A percentile compares a stretch with the other conserved stretches of the same genome.
Conservation (phyloP, 2,329 filamentous ascomycete genomes). For the Aureobasidium melanogenum region DNA sequence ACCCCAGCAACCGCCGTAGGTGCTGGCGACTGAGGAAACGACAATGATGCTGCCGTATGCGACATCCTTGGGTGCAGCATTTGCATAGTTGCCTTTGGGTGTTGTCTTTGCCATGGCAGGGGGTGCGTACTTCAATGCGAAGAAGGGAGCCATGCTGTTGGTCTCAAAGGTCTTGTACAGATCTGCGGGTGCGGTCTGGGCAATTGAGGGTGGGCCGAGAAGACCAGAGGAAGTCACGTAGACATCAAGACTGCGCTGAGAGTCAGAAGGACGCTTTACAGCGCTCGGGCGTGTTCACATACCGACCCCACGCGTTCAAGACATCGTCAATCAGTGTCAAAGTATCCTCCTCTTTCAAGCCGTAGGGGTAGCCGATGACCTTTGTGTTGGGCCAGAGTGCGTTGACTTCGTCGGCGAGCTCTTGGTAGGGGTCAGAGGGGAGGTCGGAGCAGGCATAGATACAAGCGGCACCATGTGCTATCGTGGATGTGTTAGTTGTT, state of each 20-base stretch:
- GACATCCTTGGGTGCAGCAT: conserved; percentile 51
- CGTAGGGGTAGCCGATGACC: conserved; percentile 53
- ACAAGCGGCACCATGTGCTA: conserved; percentile 56
- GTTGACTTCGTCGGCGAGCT: conserved; percentile 35
- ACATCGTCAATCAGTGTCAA: conserved; percentile 54
- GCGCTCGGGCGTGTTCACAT: neutral
- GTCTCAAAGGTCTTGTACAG: conserved; percentile 51
- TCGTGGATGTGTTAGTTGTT: neutral
- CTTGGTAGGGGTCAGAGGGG: conserved; percentile 33
- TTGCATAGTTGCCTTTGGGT: conserved; percentile 47
- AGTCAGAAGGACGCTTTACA: neutral
- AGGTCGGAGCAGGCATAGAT: conserved; percentile 50
- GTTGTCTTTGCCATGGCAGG: conserved; percentile 55
- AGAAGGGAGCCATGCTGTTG: conserved; percentile 54
- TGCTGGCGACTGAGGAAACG: conserved; percentile 49
- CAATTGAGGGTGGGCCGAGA: conserved; percentile 49
- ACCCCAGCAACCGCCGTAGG: conserved; percentile 51
- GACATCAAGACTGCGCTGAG: conserved; percentile 42
- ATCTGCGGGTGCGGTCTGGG: conserved; percentile 47
- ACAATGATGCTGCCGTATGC: conserved; percentile 56
- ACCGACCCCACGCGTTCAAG: conserved; percentile 48
- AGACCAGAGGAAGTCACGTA: conserved; percentile 52
- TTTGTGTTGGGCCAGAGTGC: conserved; percentile 46
- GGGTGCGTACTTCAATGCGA: conserved; percentile 55
- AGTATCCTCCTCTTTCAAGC: conserved; percentile 51